These are phyloP conservation scores for Zygoascus sp. DNA, from an alignment of 1,139 yeast genomes.

Conservation along the genomic window DNA sequence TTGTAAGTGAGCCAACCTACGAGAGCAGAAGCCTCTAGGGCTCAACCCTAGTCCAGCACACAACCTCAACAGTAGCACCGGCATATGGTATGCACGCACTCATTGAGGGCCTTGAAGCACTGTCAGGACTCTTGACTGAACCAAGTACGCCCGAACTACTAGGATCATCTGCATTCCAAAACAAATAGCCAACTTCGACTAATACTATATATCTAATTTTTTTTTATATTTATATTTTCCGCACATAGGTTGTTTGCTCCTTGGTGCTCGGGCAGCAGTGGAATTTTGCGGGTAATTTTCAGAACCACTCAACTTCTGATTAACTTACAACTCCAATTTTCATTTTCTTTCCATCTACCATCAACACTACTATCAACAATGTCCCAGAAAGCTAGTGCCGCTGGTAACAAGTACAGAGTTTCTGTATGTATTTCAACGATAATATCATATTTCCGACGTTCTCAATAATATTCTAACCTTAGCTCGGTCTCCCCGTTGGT, in stretches of 20 bases:
- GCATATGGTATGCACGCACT: too few species aligned
- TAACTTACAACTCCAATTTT: slow-evolving; percentile 10
- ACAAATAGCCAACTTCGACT: neutral
- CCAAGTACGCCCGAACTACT: too few species aligned
- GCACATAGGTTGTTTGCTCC: neutral
- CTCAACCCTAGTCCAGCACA: neutral
- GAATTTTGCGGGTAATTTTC: slow-evolving; percentile 1
- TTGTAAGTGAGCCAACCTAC: too few species aligned
- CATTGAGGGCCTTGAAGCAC: too few species aligned
- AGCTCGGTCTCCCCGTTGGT: slow-evolving; percentile 99
- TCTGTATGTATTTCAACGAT: slow-evolving; percentile 61
- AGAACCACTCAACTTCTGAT: slow-evolving; percentile 12
- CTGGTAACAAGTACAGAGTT: slow-evolving; percentile 99
- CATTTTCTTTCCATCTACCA: slow-evolving; percentile 10
- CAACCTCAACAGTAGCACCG: too few species aligned
- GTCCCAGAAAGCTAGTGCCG: slow-evolving; percentile 59
- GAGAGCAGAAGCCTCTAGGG: neutral
- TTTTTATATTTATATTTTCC: neutral
- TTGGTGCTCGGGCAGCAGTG: neutral
- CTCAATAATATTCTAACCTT: slow-evolving; percentile 21
- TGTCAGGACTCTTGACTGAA: too few species aligned
- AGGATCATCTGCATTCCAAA: neutral
- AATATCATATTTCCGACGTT: neutral
- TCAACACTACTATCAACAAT: slow-evolving; percentile 23
- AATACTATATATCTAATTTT: neutral